These are phyloP conservation scores for Aspergillus quadrilineatus DNA, from an alignment of 2,329 filamentous ascomycete genomes.

Conservation along the genomic window DNA sequence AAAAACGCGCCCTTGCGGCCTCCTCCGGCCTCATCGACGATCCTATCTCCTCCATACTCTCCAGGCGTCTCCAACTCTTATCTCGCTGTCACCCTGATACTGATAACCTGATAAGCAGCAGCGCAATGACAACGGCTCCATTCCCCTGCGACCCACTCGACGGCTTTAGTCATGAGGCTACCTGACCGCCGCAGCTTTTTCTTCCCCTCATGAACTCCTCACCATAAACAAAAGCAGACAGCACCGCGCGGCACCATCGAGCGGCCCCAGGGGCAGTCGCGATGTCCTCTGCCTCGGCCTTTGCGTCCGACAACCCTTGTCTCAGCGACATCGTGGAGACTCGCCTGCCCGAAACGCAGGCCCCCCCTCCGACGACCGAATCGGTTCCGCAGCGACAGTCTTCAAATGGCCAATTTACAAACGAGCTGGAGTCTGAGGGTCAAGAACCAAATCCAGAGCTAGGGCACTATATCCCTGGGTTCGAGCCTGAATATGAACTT, in stretches of 20 bases:
- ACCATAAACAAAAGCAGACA: neutral
- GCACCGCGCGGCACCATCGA: neutral
- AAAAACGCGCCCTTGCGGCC: neutral
- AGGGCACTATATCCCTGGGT: neutral
- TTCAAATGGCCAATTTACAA: constrained; percentile 36
- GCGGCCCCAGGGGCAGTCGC: neutral
- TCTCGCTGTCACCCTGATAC: neutral
- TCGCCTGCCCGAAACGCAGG: constrained; percentile 28
- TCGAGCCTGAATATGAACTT: constrained; percentile 5
- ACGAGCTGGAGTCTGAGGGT: constrained; percentile 11
- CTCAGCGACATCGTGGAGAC: constrained; percentile 14
- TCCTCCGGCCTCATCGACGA: neutral
- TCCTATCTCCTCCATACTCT: neutral
- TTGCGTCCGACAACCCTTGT: neutral
- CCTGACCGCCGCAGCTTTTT: constrained; percentile 2
- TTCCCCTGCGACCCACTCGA: constrained; percentile 4
- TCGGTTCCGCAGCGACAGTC: constrained; percentile 37
- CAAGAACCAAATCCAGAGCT: constrained; percentile 14
- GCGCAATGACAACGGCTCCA: neutral
- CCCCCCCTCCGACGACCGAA: constrained; percentile 46
- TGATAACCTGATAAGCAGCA: constrained; percentile 2
- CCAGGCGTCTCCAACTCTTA: constrained; percentile 1
- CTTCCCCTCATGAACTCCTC: constrained; percentile 5
- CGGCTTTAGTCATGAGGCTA: constrained; percentile 5
- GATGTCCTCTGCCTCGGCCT: constrained; percentile 3